Percentiles rank a stretch among this genome's conserved stretches.
phyloP scores from a whole-genome alignment of 2,329 filamentous ascomycete genomes.

The Claviceps pazoutovae region DNA sequence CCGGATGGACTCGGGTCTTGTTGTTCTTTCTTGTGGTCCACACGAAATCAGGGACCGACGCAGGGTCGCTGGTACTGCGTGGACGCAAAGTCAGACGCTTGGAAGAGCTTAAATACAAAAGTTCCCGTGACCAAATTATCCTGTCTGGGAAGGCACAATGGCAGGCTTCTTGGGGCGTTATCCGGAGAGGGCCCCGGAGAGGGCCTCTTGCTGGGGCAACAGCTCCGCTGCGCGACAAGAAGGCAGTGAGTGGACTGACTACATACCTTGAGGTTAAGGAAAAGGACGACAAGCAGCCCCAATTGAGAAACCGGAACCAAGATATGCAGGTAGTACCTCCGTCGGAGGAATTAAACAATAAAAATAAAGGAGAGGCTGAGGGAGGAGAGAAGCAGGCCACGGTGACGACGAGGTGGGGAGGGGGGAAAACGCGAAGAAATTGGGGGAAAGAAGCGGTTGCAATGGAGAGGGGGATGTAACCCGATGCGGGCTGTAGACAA shows the following conservation, averaged over 20 bases:
- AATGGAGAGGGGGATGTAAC: conserved; percentile 5
- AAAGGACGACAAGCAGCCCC: not conserved
- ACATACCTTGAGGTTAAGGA: not conserved
- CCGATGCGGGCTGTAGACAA: conserved; percentile 2
- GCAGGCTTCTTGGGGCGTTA: conserved; percentile 12
- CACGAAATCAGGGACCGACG: not conserved
- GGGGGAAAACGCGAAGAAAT: not conserved
- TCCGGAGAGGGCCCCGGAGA: conserved; percentile 6
- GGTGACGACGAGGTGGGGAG: not conserved
- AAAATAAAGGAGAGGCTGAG: not conserved
- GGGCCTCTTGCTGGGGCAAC: conserved; percentile 10
- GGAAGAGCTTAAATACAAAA: conserved; percentile 23
- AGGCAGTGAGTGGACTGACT: not conserved
- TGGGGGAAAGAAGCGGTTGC: conserved; percentile 1
- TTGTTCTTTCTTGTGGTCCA: not conserved
- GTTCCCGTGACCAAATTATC: conserved; percentile 25
- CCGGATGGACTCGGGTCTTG: conserved; percentile 4
- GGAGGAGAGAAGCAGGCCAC: not conserved
- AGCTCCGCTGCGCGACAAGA: conserved; percentile 8
- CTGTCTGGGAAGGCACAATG: conserved; percentile 22
- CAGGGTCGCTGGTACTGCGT: conserved; percentile 5
- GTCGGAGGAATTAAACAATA: conserved; percentile 7
- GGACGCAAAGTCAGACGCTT: conserved; percentile 21
- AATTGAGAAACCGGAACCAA: conserved; percentile 16
- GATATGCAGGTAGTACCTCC: conserved; percentile 41